A percentile compares a stretch with the other conserved stretches of the same genome.
Conservation (phyloP, 2,329 filamentous ascomycete genomes). For the Colletotrichum sp. region DNA sequence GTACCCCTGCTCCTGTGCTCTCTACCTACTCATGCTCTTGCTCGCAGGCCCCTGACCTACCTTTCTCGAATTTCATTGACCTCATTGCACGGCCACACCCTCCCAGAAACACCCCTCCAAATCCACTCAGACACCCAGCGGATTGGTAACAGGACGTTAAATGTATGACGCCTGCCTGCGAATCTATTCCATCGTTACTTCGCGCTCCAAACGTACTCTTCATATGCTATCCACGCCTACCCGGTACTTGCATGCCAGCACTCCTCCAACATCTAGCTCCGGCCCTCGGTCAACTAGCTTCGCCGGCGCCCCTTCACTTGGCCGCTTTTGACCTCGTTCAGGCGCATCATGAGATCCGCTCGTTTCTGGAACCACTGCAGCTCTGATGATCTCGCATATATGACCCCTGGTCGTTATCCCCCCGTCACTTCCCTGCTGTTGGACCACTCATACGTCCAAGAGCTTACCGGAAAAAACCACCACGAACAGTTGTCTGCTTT, state of each 20-base stretch:
- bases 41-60: background rate
- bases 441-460: background rate
- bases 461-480: background rate
- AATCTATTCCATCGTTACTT: conserved; percentile 6
- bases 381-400: conserved; percentile 22
- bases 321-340: conserved; percentile 20
- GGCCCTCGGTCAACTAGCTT: conserved; percentile 21
- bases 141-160: conserved; percentile 22
- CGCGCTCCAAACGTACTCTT: conserved; percentile 2
- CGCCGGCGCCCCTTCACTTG: conserved; percentile 15
- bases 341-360: conserved; percentile 23
- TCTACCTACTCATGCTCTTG: background rate
- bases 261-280: conserved; percentile 18
- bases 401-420: conserved; percentile 17
- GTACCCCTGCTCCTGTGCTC: background rate
- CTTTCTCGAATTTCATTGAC: conserved; percentile 17
- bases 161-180: conserved; percentile 22
- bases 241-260: conserved; percentile 6
- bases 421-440: background rate
- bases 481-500: background rate
- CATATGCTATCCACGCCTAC: background rate
- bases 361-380: conserved; percentile 17
- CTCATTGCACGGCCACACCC: conserved; percentile 22
- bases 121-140: conserved; percentile 12
- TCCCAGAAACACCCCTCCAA: conserved; percentile 16